These are phyloP conservation scores for Mikania micrantha DNA, from an alignment of 129 eudicot genomes.

Conservation along the genomic window DNA sequence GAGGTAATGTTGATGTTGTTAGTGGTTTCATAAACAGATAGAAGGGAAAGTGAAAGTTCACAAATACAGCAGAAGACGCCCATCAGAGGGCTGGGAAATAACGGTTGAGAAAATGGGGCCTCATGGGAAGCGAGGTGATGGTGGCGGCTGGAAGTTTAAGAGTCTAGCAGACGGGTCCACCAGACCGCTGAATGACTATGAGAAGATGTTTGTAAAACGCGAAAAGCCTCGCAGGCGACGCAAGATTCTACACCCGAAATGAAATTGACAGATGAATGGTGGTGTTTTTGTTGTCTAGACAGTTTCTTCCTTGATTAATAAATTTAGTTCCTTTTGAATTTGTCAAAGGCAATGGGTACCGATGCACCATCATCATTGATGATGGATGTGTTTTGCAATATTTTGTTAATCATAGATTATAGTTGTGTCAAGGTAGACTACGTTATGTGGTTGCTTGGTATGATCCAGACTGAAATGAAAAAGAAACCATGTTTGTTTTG, in stretches of 20 bases:
- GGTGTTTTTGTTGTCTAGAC: slow-evolving; percentile 14
- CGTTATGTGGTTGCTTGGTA: slow-evolving; percentile 14
- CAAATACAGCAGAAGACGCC: slow-evolving; percentile 84
- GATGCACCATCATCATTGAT: not conserved
- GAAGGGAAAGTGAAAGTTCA: slow-evolving; percentile 68
- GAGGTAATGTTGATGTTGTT: slow-evolving; percentile 2
- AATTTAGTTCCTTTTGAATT: too few species aligned
- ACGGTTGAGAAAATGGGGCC: slow-evolving; percentile 76
- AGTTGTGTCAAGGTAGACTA: slow-evolving; percentile 1
- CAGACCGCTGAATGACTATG: slow-evolving; percentile 66
- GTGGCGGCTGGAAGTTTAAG: slow-evolving; percentile 91
- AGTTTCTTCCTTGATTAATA: slow-evolving; percentile 5
- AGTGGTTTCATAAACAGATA: slow-evolving; percentile 35
- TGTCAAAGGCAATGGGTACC: slow-evolving; percentile 10
- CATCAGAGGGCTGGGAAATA: slow-evolving; percentile 81
- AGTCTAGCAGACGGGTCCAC: slow-evolving; percentile 80
- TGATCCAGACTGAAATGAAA: not conserved
- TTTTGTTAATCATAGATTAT: slow-evolving; percentile 17
- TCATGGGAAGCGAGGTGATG: slow-evolving; percentile 73
- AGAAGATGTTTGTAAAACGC: slow-evolving; percentile 80
- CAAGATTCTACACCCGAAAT: slow-evolving; percentile 59
- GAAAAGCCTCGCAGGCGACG: slow-evolving; percentile 86
- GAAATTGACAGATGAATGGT: not conserved
- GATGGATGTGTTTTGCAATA: slow-evolving; percentile 9
- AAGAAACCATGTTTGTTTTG: not conserved